These are phyloP conservation scores for Phialophora chinensis DNA, from an alignment of 2,329 filamentous ascomycete species.

Conservation along the genomic window DNA sequence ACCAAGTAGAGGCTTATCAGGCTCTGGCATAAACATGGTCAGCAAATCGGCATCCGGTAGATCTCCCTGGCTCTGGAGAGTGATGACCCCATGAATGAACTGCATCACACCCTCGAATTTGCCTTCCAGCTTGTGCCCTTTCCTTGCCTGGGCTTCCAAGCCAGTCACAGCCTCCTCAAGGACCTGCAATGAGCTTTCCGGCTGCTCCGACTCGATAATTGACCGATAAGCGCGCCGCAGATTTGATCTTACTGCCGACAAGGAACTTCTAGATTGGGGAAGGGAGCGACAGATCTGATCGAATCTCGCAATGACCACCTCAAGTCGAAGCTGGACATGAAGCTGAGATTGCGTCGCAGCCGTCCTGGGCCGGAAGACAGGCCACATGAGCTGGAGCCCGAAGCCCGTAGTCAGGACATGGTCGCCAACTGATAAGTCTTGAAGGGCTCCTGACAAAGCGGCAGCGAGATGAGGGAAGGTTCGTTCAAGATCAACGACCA, in stretches of 20 bases:
- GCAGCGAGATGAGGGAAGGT: constrained; percentile 10
- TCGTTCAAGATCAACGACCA: constrained; percentile 44
- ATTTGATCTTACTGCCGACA: constrained; percentile 39
- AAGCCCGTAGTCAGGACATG: constrained; percentile 63
- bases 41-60: constrained; percentile 11
- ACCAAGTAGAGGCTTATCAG: constrained; percentile 6
- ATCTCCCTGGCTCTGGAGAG: constrained; percentile 1
- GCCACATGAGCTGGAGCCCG: constrained; percentile 39
- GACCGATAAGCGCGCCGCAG: constrained; percentile 45
- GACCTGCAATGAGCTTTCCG: constrained; percentile 18
- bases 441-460: constrained; percentile 9
- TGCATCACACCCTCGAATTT: constrained; percentile 25
- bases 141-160: constrained; percentile 24
- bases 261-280: constrained; percentile 45
- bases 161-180: constrained; percentile 24
- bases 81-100: constrained; percentile 22
- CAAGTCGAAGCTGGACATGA: constrained; percentile 49
- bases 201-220: constrained; percentile 19
- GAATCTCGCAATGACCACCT: constrained; percentile 54
- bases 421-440: constrained; percentile 48
- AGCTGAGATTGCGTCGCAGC: constrained; percentile 43
- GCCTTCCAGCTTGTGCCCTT: constrained; percentile 22
- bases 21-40: constrained; percentile 25
- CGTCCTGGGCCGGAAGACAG: constrained; percentile 34
- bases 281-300: constrained; percentile 45